Conservation (phyloP, 2,329 filamentous ascomycete genomes). For the Venturia effusa region DNA sequence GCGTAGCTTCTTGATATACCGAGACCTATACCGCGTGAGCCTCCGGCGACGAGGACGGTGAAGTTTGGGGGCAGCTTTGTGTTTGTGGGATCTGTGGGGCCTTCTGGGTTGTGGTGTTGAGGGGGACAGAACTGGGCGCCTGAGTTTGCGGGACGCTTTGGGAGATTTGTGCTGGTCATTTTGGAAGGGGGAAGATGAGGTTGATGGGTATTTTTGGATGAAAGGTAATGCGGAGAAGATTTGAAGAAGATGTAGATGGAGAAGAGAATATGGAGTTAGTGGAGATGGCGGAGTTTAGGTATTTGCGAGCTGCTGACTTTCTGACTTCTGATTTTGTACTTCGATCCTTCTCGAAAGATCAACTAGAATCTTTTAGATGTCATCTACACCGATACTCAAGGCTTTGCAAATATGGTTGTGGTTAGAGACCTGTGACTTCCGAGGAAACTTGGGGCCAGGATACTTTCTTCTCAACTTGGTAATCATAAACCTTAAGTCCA, state of each 20-base stretch:
- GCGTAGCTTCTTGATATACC: constrained; percentile 7
- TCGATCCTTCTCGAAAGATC: too few species aligned
- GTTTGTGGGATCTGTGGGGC: constrained; percentile 5
- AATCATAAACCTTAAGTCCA: too few species aligned
- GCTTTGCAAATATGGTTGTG: too few species aligned
- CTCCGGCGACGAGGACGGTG: constrained; percentile 10
- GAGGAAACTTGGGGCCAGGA: too few species aligned
- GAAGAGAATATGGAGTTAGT: neutral
- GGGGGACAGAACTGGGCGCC: constrained; percentile 2
- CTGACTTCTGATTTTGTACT: neutral
- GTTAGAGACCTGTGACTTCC: too few species aligned
- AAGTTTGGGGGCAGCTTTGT: constrained; percentile 6
- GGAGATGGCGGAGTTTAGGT: neutral
- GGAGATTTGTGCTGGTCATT: neutral
- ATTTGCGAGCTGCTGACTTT: neutral
- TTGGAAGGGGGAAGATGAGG: neutral
- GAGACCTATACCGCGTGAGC: constrained; percentile 9
- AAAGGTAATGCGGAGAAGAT: neutral
- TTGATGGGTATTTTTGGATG: neutral
- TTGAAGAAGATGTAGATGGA: neutral
- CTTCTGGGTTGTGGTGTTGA: constrained; percentile 1
- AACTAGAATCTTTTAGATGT: too few species aligned
- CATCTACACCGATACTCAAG: too few species aligned
- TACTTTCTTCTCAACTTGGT: too few species aligned
- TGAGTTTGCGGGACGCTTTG: neutral